Evolutionary conservation across 2,329 filamentous ascomycete species (phyloP).

Genomic region (Fusarium sp.): DNA sequence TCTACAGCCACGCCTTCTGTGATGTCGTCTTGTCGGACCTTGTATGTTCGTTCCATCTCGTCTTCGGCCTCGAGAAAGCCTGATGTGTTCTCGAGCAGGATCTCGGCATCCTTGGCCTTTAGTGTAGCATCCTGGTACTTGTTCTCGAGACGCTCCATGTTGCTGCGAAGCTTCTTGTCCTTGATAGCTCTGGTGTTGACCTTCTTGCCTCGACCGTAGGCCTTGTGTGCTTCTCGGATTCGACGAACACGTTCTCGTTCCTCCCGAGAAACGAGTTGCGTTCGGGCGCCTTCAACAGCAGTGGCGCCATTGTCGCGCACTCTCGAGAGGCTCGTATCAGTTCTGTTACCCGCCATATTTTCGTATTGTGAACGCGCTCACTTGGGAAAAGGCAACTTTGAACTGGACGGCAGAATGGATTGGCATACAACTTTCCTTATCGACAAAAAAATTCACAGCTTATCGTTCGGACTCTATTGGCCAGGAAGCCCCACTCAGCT

Average conservation of each 20-base stretch:
- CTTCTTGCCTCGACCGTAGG: slow-evolving; percentile 85
- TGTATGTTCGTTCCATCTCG: slow-evolving; percentile 91
- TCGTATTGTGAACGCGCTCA: slow-evolving; percentile 30
- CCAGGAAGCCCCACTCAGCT: fast-evolving
- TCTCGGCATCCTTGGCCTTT: slow-evolving; percentile 94
- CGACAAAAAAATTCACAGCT: slow-evolving; percentile 45
- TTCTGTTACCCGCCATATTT: slow-evolving; percentile 54
- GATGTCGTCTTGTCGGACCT: slow-evolving; percentile 90
- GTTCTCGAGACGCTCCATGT: slow-evolving; percentile 79
- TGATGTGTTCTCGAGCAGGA: slow-evolving; percentile 85
- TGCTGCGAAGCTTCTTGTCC: slow-evolving; percentile 90
- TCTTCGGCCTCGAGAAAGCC: slow-evolving; percentile 91
- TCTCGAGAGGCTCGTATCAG: slow-evolving; percentile 50
- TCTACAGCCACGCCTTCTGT: slow-evolving; percentile 78
- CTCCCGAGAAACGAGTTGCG: slow-evolving; percentile 63
- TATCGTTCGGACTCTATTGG: not conserved
- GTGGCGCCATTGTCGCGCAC: slow-evolving; percentile 65
- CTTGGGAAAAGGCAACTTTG: slow-evolving; percentile 23
- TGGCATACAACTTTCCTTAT: slow-evolving; percentile 49
- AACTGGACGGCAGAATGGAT: slow-evolving; percentile 28
- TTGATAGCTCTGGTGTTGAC: slow-evolving; percentile 79
- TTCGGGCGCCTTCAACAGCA: slow-evolving; percentile 60
- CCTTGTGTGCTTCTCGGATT: slow-evolving; percentile 72
- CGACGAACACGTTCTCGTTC: slow-evolving; percentile 64
- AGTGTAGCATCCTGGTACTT: slow-evolving; percentile 85